Conservation (phyloP, 768 basidiomycete genomes). For the Naganishia randhawae region DNA sequence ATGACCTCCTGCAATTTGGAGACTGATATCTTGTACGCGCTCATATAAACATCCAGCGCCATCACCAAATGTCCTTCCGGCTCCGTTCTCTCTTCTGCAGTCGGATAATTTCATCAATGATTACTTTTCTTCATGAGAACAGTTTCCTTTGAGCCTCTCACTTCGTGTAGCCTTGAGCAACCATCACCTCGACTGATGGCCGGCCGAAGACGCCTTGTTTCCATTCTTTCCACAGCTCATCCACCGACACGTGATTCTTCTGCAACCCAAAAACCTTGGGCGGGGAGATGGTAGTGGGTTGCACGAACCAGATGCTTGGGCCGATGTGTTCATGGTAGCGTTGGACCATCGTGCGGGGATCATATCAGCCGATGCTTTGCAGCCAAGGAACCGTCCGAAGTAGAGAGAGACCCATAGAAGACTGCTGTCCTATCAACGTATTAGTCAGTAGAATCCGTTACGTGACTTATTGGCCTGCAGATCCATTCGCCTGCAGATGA, state of each 20-base stretch:
- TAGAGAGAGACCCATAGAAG: no score
- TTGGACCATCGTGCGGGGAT: no score
- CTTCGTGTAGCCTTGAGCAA: neutral
- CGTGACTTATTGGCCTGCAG: no score
- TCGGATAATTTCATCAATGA: neutral
- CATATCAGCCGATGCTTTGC: no score
- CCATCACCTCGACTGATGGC: neutral
- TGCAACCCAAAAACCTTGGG: neutral
- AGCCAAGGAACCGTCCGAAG: no score
- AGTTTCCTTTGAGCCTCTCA: neutral
- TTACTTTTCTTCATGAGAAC: neutral
- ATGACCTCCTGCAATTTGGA: neutral
- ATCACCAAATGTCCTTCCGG: neutral
- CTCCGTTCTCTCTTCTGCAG: neutral
- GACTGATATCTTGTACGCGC: neutral
- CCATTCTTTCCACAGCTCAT: neutral
- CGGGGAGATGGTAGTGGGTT: no score
- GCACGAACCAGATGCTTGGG: no score
- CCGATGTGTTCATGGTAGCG: no score
- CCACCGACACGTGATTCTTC: neutral
- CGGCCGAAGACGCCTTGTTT: neutral
- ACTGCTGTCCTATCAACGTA: no score
- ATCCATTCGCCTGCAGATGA: no score
- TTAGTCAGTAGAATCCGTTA: no score
- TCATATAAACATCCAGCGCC: neutral